Conservation (phyloP, 768 basidiomycete species). For the Lactarius vividus region DNA sequence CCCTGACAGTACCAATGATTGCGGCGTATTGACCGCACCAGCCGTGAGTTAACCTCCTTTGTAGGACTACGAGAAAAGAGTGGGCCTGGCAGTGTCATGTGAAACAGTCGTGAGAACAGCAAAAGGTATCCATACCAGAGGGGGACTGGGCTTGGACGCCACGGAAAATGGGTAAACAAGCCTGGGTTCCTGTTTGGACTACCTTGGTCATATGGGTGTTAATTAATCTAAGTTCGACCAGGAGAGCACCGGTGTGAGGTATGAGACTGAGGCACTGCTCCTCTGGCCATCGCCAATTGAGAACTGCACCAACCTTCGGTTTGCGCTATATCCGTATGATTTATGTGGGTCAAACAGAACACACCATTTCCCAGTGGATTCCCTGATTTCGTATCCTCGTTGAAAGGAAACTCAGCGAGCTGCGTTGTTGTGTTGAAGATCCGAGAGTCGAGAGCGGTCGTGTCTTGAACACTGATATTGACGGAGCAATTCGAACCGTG, state of each 20-base stretch:
- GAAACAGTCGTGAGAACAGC: neutral
- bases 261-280: no score
- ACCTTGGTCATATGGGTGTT: neutral
- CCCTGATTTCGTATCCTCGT: no score
- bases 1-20: slow-evolving; percentile 34
- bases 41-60: slow-evolving; percentile 16
- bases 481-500: slow-evolving; percentile 30
- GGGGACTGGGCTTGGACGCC: neutral
- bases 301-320: no score
- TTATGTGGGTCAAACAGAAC: no score
- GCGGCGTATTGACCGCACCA: slow-evolving; percentile 20
- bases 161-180: no score
- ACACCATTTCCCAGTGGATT: no score
- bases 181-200: neutral
- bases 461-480: slow-evolving; percentile 27
- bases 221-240: neutral
- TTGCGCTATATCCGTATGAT: neutral
- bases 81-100: neutral
- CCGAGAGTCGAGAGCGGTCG: neutral
- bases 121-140: neutral
- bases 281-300: no score
- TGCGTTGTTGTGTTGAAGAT: slow-evolving; percentile 21
- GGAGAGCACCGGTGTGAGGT: neutral
- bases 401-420: neutral
- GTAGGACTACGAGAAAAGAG: slow-evolving; percentile 24